Evolutionary conservation across 176 grass and related monocot genomes (phyloP), one percentile per base, ranked within the genome.

Genomic region (Typha latifolia): DNA sequence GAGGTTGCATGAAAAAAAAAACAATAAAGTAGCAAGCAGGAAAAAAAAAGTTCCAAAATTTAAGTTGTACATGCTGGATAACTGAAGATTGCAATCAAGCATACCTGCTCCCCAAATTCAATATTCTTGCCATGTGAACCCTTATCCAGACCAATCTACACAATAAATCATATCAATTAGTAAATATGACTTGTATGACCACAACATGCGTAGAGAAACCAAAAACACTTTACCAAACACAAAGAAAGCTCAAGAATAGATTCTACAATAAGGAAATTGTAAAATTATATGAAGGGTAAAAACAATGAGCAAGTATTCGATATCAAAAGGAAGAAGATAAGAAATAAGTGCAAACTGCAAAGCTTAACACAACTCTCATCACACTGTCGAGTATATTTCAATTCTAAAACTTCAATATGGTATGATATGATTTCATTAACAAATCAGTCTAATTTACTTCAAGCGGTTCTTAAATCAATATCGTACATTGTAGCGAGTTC

Each of bases 91-190:
- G 12, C 23, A 68, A 5, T 26, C 47, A 49, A 68, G 66, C 80
- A 71, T 6, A 92, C 94, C 89, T 97, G 89, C 10, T 87, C 85
- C 32, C 59, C 32, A 2, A 92, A 97, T 56, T 92, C 78, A 69
- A 89, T 90, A 49, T 63, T 73, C 74, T 84, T 92, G 14, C 83
- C 89, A 49, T 72, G 83, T n/a, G 88, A 89, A 76, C 94, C 85
- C 68, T 92, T 97, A 76, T 92, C 85, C 76, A 97, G 57, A 74
- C 94, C 89, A 81, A 76, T 92, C 94, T 92, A 70, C 74, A 82
- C 37, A 51, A 49, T 14, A 13, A 14, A 67, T 5, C n/a, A 20
- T 47, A 29, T 3, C 0, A 29, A 29, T 29, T 29, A 3, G 31
- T 48, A 34, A 14, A 65, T 65, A n/a, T 19, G 53, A 59, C 5